Percentiles rank a stretch among this genome's conserved stretches.
phyloP scores from a whole-genome alignment of 2,329 filamentous ascomycete genomes.

The Diaporthe helianthi region DNA sequence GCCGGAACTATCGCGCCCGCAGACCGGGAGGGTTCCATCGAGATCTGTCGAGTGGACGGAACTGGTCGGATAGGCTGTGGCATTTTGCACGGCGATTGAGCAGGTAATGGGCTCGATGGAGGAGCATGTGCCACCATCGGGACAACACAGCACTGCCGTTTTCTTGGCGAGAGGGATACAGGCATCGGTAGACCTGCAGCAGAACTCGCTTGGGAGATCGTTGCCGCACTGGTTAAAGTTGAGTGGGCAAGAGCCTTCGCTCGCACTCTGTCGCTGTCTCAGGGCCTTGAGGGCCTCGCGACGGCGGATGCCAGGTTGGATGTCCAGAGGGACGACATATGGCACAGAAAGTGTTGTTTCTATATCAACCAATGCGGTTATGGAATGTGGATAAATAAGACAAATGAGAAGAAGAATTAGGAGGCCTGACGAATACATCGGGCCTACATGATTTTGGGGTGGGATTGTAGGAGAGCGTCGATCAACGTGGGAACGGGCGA shows the following conservation, averaged over 20 bases:
- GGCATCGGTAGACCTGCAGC: slow-evolving; percentile 22
- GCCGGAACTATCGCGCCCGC: slow-evolving; percentile 15
- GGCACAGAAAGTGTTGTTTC: not conserved
- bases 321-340: slow-evolving; percentile 5
- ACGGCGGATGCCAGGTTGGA: slow-evolving; percentile 1
- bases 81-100: slow-evolving; percentile 26
- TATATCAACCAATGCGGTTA: not conserved
- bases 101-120: slow-evolving; percentile 31
- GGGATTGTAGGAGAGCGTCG: slow-evolving; percentile 18
- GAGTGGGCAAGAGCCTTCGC: slow-evolving; percentile 30
- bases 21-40: slow-evolving; percentile 28
- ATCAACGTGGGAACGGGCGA: slow-evolving; percentile 24
- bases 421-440: slow-evolving; percentile 30
- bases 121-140: slow-evolving; percentile 26
- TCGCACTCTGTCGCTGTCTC: slow-evolving; percentile 4
- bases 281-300: slow-evolving; percentile 7
- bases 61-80: slow-evolving; percentile 28
- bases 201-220: slow-evolving; percentile 31
- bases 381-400: not conserved
- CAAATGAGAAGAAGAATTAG: slow-evolving; percentile 29
- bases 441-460: slow-evolving; percentile 31
- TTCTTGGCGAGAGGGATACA: slow-evolving; percentile 31
- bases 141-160: slow-evolving; percentile 31
- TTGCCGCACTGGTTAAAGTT: slow-evolving; percentile 31
- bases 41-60: slow-evolving; percentile 29